Evolutionary conservation across 352 stramenopile species (phyloP).

Genomic region (Phytopythium kandeliae): DNA sequence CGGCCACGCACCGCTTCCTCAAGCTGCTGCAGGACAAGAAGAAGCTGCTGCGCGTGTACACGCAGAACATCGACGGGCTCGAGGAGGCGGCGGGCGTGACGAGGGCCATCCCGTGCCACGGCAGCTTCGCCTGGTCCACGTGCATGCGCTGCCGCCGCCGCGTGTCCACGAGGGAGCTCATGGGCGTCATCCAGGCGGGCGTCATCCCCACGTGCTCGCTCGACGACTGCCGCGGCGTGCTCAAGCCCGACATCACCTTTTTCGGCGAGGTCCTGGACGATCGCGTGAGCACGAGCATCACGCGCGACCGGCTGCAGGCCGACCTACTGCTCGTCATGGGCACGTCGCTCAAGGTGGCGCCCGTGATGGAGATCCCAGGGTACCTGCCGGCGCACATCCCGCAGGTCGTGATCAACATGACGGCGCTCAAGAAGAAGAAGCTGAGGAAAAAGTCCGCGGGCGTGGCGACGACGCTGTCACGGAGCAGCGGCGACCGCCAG

Average conservation of each 20-base stretch:
- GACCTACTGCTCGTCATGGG: conserved; percentile 99
- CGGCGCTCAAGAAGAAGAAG: conserved; percentile 75
- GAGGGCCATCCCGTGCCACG: conserved; percentile 94
- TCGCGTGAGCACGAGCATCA: not conserved
- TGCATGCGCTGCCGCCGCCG: conserved; percentile 33
- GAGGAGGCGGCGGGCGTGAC: conserved; percentile 91
- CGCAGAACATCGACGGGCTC: conserved; percentile 99
- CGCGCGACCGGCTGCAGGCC: conserved; percentile 61
- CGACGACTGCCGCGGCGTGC: conserved; percentile 78
- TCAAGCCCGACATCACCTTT: conserved; percentile 96
- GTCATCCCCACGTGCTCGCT: conserved; percentile 62
- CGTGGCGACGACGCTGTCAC: conserved; percentile 10
- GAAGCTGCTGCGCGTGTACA: conserved; percentile 93
- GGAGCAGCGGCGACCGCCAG: conserved; percentile 14
- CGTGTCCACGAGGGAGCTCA: conserved; percentile 24
- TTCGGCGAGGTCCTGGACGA: conserved; percentile 1
- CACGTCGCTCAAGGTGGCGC: conserved; percentile 93
- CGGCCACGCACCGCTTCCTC: conserved; percentile 94
- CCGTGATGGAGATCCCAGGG: conserved; percentile 90
- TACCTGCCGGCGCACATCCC: conserved; percentile 77
- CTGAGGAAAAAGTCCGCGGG: conserved; percentile 16
- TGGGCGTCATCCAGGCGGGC: conserved; percentile 71
- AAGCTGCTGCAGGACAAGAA: conserved; percentile 87
- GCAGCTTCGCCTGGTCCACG: conserved; percentile 58
- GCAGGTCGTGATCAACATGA: conserved; percentile 89